phyloP scores from a whole-genome alignment of 495 filamentous ascomycete species.

The Xylaria castorea region DNA sequence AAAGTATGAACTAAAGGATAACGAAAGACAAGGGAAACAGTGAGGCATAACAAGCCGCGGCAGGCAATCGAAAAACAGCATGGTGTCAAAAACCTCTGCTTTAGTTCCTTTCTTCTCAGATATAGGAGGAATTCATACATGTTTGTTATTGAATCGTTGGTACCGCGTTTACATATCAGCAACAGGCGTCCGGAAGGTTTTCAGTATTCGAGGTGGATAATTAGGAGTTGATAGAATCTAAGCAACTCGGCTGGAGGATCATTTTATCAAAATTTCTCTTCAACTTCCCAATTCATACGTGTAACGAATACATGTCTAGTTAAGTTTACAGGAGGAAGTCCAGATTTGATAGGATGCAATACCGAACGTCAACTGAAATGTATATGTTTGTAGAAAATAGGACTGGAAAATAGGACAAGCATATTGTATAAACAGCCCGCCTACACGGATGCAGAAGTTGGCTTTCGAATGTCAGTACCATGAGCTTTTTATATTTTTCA shows the following conservation, averaged over 20 bases:
- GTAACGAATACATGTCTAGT: background rate
- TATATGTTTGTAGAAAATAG: background rate
- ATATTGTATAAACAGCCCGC: background rate
- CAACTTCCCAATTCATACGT: background rate
- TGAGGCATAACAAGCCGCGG: background rate
- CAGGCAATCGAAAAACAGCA: background rate
- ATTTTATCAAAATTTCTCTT: background rate
- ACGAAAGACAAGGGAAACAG: background rate
- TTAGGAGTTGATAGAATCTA: background rate
- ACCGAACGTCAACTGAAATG: background rate
- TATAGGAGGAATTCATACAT: background rate
- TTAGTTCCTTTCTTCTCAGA: background rate
- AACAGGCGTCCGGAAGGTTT: conserved; percentile 10
- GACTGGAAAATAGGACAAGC: background rate
- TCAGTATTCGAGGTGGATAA: background rate
- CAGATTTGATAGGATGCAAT: background rate
- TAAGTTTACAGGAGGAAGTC: background rate
- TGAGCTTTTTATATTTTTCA: too few species aligned
- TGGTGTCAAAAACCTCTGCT: background rate
- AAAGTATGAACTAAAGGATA: background rate
- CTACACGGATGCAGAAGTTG: background rate
- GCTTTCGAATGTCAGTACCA: background rate
- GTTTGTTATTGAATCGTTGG: background rate
- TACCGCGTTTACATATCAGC: background rate
- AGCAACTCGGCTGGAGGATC: background rate